These are phyloP conservation scores for Bolboschoenus planiculmis DNA, from an alignment of 176 grass and related monocot species.

Conservation along the genomic window DNA sequence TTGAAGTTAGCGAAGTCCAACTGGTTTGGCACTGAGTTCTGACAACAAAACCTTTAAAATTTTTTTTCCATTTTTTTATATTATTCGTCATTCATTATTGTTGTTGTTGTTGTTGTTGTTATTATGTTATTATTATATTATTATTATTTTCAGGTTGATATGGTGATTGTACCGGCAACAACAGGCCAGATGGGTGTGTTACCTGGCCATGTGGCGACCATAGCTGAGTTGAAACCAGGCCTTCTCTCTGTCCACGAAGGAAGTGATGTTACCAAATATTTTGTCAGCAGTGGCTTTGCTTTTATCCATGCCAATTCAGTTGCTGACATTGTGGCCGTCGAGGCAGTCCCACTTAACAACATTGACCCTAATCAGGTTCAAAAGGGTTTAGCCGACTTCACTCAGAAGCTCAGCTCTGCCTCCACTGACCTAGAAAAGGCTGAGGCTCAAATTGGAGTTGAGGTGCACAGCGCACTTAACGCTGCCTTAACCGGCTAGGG, in stretches of 20 bases:
- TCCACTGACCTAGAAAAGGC: conserved; percentile 87
- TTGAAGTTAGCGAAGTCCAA: neutral
- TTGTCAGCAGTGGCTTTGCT: conserved; percentile 97
- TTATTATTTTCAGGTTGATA: conserved; percentile 67
- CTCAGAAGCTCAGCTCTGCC: conserved; percentile 77
- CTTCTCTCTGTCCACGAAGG: conserved; percentile 91
- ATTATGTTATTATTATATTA: no score
- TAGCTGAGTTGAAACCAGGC: conserved; percentile 85
- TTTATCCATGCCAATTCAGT: conserved; percentile 96
- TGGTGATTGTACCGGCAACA: conserved; percentile 92
- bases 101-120: no score
- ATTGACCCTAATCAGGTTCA: conserved; percentile 76
- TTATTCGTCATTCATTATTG: no score
- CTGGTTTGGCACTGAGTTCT: neutral
- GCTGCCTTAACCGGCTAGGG: conserved; percentile 60
- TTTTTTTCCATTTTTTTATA: neutral
- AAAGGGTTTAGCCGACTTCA: conserved; percentile 79
- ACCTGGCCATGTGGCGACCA: conserved; percentile 87
- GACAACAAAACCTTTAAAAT: neutral
- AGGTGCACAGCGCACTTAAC: conserved; percentile 94
- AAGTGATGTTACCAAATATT: conserved; percentile 77
- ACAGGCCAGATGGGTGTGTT: conserved; percentile 98
- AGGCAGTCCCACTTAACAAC: conserved; percentile 68
- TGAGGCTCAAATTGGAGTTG: conserved; percentile 92
- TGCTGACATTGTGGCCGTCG: conserved; percentile 87